Evolutionary conservation across 129 eudicot genomes (phyloP), one percentile per base, ranked within the genome.

Genomic region (Calendula officinalis): DNA sequence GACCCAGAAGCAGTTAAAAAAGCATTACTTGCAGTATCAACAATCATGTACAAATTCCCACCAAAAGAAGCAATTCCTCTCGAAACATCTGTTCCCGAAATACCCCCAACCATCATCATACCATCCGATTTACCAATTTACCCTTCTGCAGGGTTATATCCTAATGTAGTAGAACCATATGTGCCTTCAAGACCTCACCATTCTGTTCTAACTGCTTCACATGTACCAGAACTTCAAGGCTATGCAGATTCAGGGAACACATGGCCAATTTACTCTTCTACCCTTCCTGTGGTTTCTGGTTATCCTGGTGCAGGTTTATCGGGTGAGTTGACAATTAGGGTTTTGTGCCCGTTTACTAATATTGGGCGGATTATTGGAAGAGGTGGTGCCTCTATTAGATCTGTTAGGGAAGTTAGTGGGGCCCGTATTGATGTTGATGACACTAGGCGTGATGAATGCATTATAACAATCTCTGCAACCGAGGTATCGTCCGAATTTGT

Each of bases 361-460:
- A 91, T 91, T 66, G 98, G 98, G 48, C 98, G 95, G 56, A 94
- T 91, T 62, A 91, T 91, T 47, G 98, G 98, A 7, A 91, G 75
- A 66, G 94, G 90, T 61, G 98, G 98, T 11, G 67, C 71, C 27
- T 75, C 94, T 15, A 91, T 91, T 56, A 91, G 81, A 80, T 57
- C 88, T 71, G 81, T 91, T 8, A 82, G 95, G 74, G 88, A 84
- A 76, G 82, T 84, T 58, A 87, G 88, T 60, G 98, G 97, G 65
- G 94, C 98, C 35, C 86, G 84, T 53, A 68, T 91, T 59, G 95
- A 91, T 39, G 90, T 91, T 73, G 94, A 84, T 57, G 95, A 87
- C 73, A 71, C 78, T 33, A 82, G 82, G 67, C 76, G 79, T 51
- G 81, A 76, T 60, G 95, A 91, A 34, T 78, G 94, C 65, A 54